These are phyloP conservation scores for Castanea sativa DNA, from an alignment of 306 rosid genomes.

Conservation along the genomic window DNA sequence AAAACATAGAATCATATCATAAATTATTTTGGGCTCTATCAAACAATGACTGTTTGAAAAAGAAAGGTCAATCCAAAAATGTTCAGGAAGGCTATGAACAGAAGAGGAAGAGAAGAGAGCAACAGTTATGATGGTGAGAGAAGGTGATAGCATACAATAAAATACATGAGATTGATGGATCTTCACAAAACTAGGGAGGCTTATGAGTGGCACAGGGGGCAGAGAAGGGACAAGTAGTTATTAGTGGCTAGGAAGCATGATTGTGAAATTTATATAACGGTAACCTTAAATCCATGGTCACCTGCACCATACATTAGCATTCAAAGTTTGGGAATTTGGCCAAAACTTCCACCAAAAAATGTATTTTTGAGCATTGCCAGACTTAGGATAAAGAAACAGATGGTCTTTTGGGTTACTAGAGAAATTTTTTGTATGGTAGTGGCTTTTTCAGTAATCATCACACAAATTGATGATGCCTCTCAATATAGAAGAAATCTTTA, in stretches of 20 bases:
- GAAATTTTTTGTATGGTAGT: neutral
- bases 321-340: neutral
- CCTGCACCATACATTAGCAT: neutral
- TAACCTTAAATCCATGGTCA: neutral
- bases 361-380: neutral
- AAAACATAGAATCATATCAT: constrained; percentile 4
- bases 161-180: neutral
- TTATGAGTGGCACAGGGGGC: neutral
- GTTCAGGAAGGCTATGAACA: neutral
- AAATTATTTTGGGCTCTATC: neutral
- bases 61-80: neutral
- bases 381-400: neutral
- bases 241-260: neutral
- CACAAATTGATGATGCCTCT: neutral
- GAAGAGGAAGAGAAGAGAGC: neutral
- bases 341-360: neutral
- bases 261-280: neutral
- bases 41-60: neutral
- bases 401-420: neutral
- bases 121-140: neutral
- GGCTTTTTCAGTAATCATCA: neutral
- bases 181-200: neutral
- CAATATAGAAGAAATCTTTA: too few species aligned
- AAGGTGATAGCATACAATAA: neutral
- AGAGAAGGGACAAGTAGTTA: neutral